Conservation (phyloP, 2,329 filamentous ascomycete species). For the Monascus ruber region DNA sequence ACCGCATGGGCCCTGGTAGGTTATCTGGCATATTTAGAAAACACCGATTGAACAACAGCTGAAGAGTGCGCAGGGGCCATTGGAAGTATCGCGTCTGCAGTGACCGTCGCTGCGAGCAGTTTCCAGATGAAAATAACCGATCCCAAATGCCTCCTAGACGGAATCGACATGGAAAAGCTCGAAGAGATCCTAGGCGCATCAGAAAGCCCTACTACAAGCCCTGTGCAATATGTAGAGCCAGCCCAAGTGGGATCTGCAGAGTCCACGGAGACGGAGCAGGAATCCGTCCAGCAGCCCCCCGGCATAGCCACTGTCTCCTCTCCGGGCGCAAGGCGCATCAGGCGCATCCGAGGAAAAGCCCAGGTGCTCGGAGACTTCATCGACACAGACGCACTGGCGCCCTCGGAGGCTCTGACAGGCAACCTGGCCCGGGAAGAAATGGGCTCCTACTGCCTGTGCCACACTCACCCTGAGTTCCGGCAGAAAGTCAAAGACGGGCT, state of each 20-base stretch:
- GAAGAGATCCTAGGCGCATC: neutral
- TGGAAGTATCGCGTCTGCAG: conserved; percentile 36
- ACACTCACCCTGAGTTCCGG: conserved; percentile 32
- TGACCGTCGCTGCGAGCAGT: conserved; percentile 36
- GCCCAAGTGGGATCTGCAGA: neutral
- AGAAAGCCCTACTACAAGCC: neutral
- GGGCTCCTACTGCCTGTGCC: conserved; percentile 30
- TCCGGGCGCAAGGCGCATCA: neutral
- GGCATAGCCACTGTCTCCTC: neutral
- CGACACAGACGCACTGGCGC: conserved; percentile 31
- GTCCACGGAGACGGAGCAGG: no score
- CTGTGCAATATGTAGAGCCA: neutral
- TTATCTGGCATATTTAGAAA: neutral
- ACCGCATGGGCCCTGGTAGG: conserved; percentile 34
- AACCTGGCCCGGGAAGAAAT: conserved; percentile 20
- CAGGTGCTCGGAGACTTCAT: conserved; percentile 35
- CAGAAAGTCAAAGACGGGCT: conserved; percentile 23
- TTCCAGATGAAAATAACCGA: conserved; percentile 36
- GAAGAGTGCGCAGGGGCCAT: conserved; percentile 24
- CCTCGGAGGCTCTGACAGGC: conserved; percentile 25
- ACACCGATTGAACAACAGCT: neutral
- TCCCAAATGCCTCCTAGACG: conserved; percentile 18
- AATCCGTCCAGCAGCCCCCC: neutral
- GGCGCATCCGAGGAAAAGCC: conserved; percentile 19
- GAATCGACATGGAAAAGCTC: conserved; percentile 16